phyloP scores from a whole-genome alignment of 352 stramenopile genomes.

The Phytophthora syringae region DNA sequence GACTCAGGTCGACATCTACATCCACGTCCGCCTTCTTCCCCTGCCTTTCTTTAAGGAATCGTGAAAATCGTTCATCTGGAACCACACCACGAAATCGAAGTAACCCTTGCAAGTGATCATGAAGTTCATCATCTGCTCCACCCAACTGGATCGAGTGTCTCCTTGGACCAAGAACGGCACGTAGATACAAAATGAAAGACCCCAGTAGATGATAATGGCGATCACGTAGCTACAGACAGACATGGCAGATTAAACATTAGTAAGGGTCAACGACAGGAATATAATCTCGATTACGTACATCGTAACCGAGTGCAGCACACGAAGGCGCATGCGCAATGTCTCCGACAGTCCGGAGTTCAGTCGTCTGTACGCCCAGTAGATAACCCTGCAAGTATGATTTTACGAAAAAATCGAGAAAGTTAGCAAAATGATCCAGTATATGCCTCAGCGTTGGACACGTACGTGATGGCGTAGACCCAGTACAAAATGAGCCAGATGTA shows the following conservation, averaged over 20 bases:
- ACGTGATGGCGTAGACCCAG: slow-evolving; percentile 86
- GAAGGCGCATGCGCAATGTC: slow-evolving; percentile 85
- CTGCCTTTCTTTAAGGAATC: slow-evolving; percentile 47
- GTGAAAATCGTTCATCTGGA: slow-evolving; percentile 89
- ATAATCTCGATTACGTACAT: slow-evolving; percentile 58
- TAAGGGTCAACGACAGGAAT: slow-evolving; percentile 1
- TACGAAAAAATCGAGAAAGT: background rate
- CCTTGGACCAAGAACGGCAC: slow-evolving; percentile 84
- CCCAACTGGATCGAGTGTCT: slow-evolving; percentile 46
- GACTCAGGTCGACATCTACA: slow-evolving; percentile 86
- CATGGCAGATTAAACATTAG: background rate
- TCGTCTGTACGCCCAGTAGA: slow-evolving; percentile 85
- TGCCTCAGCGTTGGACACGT: slow-evolving; percentile 24
- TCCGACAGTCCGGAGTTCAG: slow-evolving; percentile 83
- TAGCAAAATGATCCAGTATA: too few relatives aligned
- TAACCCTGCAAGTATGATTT: slow-evolving; percentile 48
- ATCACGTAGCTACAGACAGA: slow-evolving; percentile 77
- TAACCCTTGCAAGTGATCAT: slow-evolving; percentile 93
- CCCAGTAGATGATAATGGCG: slow-evolving; percentile 92
- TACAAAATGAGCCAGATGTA: slow-evolving; percentile 90
- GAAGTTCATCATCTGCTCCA: slow-evolving; percentile 88
- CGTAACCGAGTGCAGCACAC: slow-evolving; percentile 87
- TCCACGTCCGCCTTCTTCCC: slow-evolving; percentile 75
- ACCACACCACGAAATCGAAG: slow-evolving; percentile 91
- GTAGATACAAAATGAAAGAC: slow-evolving; percentile 85